Evolutionary conservation across 768 basidiomycete species (phyloP), one percentile per base, ranked within the genome.

Genomic region (Tricholoma matsutake): DNA sequence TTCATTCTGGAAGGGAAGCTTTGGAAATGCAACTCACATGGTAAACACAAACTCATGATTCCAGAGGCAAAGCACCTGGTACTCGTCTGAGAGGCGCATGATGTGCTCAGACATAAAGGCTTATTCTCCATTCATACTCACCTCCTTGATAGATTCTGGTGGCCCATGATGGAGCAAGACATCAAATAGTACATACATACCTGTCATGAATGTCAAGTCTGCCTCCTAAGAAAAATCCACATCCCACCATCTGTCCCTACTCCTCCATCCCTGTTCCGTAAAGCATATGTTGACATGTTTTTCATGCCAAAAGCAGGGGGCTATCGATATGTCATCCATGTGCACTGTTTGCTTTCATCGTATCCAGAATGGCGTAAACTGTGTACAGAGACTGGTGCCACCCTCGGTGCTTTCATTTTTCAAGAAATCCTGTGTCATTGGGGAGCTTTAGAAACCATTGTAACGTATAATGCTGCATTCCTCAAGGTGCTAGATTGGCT

Each of bases 261-360:
- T 1, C 72, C 74, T 2, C 63, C 68, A 0, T 58, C 67, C 6
- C 56, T 77, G 0, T 80, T 78, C 58, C n/a, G 63, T 10, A 75
- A 76, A 34, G 69, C 74, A 0, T 73, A 80, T 39, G 65, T 77
- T 7, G 75, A 82, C 63, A 73, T 75, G 0, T 80, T 82, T 78
- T 65, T 70, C 53, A 73, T 82, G 65, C 78, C 75, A 0, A 59
- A 54, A 0, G 68, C 76, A 0, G 66, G 67, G 1, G 70, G 76
- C 0, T 78, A 61, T 61, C 63, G 61, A 6, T 76, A 75, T 32
- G 61, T 81, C 14, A 62, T 81, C 0, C 78, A 78, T 52, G 79
- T 69, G 0, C 64, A 70, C 0, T 76, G 74, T 59, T 70, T 70
- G 0, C 72, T 81, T 0, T 69, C 71, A 0, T 60, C 59, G 7